Conservation (phyloP, 1,139 yeast species). For the Pneumocystis sp. region DNA sequence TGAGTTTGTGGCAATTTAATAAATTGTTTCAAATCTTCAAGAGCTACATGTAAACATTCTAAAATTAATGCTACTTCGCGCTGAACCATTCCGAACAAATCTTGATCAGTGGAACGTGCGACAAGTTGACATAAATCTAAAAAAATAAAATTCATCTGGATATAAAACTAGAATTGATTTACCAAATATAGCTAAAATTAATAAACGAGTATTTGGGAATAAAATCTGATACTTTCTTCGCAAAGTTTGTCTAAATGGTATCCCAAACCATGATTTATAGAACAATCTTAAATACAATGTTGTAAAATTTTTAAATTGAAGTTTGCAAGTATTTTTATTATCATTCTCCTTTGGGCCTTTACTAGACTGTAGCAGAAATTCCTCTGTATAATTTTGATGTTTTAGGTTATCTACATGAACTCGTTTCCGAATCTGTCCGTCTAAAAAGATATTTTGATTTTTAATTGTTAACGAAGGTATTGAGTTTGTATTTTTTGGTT, state of each 20-base stretch:
- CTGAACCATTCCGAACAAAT: constrained; percentile 28
- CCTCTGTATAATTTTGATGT: not conserved
- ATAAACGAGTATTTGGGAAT: constrained; percentile 21
- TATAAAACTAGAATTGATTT: not conserved
- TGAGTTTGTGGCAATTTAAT: constrained; percentile 23
- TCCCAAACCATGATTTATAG: constrained; percentile 15
- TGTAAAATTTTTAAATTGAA: not conserved
- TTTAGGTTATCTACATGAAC: not conserved
- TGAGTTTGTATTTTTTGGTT: not conserved
- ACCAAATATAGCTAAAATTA: constrained; percentile 18
- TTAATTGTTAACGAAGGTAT: not conserved
- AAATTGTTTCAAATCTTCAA: constrained; percentile 19
- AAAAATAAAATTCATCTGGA: not conserved
- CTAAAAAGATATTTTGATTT: not conserved
- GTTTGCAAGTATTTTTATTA: not conserved
- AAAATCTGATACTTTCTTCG: constrained; percentile 18
- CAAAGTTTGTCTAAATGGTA: constrained; percentile 23
- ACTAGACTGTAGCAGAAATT: not conserved
- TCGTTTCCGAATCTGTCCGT: not conserved
- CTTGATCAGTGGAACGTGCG: constrained; percentile 24
- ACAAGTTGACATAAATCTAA: constrained; percentile 20
- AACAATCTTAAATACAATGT: constrained; percentile 6
- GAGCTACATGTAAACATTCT: constrained; percentile 19
- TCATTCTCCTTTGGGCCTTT: not conserved
- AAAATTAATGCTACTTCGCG: constrained; percentile 25